Percentiles rank a stretch among this genome's conserved stretches.
Conservation (phyloP, 2,329 filamentous ascomycete species). For the Immersiporthe knoxdaviesiana region DNA sequence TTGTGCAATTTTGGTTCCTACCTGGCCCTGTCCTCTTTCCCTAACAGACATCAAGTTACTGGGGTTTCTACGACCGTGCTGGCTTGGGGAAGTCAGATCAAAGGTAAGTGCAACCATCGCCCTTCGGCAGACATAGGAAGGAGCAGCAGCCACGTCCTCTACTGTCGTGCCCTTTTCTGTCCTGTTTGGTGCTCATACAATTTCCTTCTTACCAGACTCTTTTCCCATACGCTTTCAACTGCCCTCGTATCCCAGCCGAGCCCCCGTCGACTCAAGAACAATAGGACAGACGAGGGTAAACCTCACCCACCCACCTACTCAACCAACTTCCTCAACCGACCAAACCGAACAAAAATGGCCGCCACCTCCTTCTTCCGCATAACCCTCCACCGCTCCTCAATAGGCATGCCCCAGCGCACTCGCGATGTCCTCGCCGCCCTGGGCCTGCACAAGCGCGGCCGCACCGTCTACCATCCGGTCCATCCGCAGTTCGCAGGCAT, state of each 20-base stretch:
- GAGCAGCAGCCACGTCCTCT: background rate
- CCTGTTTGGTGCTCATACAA: background rate
- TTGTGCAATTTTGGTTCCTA: too few species aligned
- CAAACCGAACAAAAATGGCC: slow-evolving; percentile 11
- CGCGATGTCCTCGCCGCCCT: slow-evolving; percentile 82
- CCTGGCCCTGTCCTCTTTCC: too few species aligned
- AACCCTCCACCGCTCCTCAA: slow-evolving; percentile 85
- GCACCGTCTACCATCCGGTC: slow-evolving; percentile 88
- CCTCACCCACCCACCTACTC: background rate
- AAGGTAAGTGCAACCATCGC: background rate
- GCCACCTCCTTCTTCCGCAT: slow-evolving; percentile 87
- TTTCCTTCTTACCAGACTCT: background rate
- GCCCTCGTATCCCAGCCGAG: background rate
- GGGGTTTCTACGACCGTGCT: background rate
- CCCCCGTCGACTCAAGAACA: background rate
- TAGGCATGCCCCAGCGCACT: slow-evolving; percentile 81
- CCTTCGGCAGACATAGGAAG: too few species aligned
- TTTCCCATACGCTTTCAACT: background rate
- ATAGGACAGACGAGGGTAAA: background rate
- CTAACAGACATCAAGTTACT: background rate
- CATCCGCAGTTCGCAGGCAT: slow-evolving; percentile 81
- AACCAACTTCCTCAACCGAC: too few species aligned
- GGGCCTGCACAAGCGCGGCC: slow-evolving; percentile 81
- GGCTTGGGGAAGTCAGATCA: background rate
- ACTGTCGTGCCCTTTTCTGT: background rate